Evolutionary conservation across 106 monocot species (phyloP), one percentile per base, ranked within the genome.

Genomic region (Vanilla planifolia): DNA sequence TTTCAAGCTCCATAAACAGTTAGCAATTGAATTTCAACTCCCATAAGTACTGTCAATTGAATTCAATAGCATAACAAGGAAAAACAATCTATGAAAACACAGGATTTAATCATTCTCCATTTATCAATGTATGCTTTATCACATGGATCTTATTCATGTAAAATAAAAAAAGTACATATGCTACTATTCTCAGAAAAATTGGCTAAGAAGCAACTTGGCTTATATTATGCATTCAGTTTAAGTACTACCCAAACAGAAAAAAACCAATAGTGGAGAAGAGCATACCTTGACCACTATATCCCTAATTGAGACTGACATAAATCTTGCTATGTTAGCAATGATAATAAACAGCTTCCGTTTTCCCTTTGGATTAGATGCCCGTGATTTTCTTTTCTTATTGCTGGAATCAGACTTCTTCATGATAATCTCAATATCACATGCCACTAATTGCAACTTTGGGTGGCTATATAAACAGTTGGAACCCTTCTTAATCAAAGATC

Each of bases 221-320:
- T 6, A 22, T 48, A 48, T 48, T 48, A 48, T 22, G 48, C 48
- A 48, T 48, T 10, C 1, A 48, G 24, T 48, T 48, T 23, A 13
- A 24, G n/a, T n/a, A 40, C 7, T 40, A 10, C 19, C 8, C 8
- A 48, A 23, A 48, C 21, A 4, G 24, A 48, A 6, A 24, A 48
- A 48, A 6, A 4, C 17, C 48, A 13, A 48, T 48, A 48, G 24
- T 48, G 21, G 24, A 51, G 11, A 50, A 25, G 26, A 37, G 6
- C 11, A 46, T 74, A 92, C 92, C 92, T 83, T 92, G 36, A 92
- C 66, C 69, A 83, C 42, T 63, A 92, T 73, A 67, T 92, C 92
- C 43, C 80, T 78, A 43, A 92, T 69, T 9, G 79, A 77, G 58
- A 92, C 69, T 16, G 92, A 92, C 7, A 92, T 55, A 59, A 80